Evolutionary conservation across 116 monocot species (phyloP).

Genomic region (Iris pallida): DNA sequence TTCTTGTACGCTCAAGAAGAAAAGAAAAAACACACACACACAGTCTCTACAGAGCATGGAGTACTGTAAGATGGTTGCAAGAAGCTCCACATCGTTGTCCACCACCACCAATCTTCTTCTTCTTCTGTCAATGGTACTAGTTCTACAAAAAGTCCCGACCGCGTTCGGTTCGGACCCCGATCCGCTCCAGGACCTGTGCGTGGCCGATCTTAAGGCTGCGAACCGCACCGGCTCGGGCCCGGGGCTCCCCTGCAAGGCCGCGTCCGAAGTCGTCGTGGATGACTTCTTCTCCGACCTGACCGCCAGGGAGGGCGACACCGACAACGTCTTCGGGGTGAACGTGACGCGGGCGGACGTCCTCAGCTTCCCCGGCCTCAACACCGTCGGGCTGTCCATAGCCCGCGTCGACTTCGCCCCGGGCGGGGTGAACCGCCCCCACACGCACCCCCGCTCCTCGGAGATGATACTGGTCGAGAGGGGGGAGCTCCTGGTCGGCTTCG

Average conservation of each 20-base stretch:
- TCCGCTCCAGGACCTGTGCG: conserved; percentile 5
- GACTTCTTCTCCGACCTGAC: conserved; percentile 5
- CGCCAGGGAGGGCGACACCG: not conserved
- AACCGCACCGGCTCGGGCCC: not conserved
- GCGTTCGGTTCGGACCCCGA: not conserved
- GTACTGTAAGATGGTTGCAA: too few relatives aligned
- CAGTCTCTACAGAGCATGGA: too few relatives aligned
- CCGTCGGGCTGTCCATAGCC: conserved; percentile 7
- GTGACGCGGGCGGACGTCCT: not conserved
- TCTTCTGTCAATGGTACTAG: not conserved
- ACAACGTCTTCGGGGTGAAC: not conserved
- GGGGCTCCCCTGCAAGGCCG: conserved; percentile 7
- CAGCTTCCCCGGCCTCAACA: conserved; percentile 11
- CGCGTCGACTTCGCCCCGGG: not conserved
- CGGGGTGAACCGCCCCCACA: conserved; percentile 1
- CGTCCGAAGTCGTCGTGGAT: conserved; percentile 2
- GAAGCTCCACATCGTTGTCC: not conserved
- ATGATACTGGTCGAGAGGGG: not conserved
- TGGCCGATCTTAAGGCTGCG: not conserved
- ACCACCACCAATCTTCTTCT: too few relatives aligned
- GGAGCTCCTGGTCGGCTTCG: not conserved
- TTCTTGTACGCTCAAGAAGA: too few relatives aligned
- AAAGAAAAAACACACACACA: too few relatives aligned
- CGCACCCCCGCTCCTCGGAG: conserved; percentile 10
- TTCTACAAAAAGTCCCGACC: not conserved